Evolutionary conservation across 352 stramenopile genomes (phyloP), one percentile per base, ranked within the genome.

Genomic region (Phytophthora kernoviae): DNA sequence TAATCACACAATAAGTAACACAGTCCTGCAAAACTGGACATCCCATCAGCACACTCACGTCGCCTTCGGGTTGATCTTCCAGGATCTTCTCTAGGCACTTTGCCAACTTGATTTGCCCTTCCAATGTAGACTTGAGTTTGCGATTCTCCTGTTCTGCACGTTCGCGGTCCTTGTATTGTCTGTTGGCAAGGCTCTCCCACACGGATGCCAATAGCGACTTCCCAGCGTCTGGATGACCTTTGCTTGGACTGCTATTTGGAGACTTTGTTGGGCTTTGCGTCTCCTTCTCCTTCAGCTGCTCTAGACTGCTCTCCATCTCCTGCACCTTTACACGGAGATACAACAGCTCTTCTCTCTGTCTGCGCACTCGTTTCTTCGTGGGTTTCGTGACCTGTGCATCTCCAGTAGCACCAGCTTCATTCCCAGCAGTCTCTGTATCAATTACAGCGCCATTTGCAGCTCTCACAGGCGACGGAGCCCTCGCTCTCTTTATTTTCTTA

Each of bases 291-390:
- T 61, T 70, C 1, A 75, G 34, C 24, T 71, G 20, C 1, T 58
- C 57, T n/a, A 77, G 56, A 27, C 44, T 75, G 24, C 54, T 66
- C 39, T 81, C 69, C 48, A 81, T 68, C 43, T 79, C 73, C 49
- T 77, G 45, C 26, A 79, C 73, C 53, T 81, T 81, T 20, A 68
- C 52, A 6, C 69, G 73, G 11, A 81, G 59, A 36, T 79, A 81
- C 50, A 77, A 40, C 39, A 81, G 39, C 39, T 81, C 73, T 32
- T 81, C 69, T 53, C 59, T 58, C 52, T 81, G 72, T 45, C 72
- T 55, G n/a, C 69, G 69, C n/a, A 77, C 62, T 3, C 69, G 53
- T 39, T 77, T 77, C 60, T 75, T 77, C 3, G 42, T 66, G 5
- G 69, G 65, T 17, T 61, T 74, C 40, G 46, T 64, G 10, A 58